Conservation (phyloP, 176 grass and related monocot genomes). For the bread wheat (Triticum aestivum) region DNA sequence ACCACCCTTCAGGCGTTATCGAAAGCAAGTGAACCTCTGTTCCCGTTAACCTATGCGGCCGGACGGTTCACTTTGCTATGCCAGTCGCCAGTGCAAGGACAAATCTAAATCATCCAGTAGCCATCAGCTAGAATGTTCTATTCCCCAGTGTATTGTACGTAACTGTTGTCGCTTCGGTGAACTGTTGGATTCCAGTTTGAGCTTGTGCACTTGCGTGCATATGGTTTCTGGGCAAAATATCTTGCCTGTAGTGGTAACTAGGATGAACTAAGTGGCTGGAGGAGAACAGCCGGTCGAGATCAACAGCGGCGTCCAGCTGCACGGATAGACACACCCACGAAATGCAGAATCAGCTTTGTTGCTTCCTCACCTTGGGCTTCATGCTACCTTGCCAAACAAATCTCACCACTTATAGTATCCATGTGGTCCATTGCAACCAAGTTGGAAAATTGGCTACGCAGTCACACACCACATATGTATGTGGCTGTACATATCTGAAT, state of each 20-base stretch:
- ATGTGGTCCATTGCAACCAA: neutral
- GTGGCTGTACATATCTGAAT: neutral
- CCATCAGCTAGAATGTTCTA: neutral
- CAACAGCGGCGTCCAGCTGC: neutral
- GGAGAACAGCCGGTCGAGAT: neutral
- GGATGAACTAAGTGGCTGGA: neutral
- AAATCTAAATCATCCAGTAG: neutral
- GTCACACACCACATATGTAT: neutral
- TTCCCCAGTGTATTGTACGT: neutral
- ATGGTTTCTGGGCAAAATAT: neutral
- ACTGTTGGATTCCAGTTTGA: neutral
- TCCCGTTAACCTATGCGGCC: conserved; percentile 30
- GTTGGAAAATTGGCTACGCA: neutral
- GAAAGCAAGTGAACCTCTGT: conserved; percentile 47
- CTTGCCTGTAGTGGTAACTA: neutral
- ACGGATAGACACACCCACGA: neutral
- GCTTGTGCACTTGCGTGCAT: neutral
- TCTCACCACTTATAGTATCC: too few species aligned
- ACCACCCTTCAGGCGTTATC: conserved; percentile 12
- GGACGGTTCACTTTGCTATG: neutral
- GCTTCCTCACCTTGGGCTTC: neutral
- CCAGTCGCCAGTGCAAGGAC: neutral
- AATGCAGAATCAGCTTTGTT: neutral
- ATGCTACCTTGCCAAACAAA: neutral
- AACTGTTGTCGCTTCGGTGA: neutral